Conservation (phyloP, 2,329 filamentous ascomycete genomes). For the Ascochyta rabiei region DNA sequence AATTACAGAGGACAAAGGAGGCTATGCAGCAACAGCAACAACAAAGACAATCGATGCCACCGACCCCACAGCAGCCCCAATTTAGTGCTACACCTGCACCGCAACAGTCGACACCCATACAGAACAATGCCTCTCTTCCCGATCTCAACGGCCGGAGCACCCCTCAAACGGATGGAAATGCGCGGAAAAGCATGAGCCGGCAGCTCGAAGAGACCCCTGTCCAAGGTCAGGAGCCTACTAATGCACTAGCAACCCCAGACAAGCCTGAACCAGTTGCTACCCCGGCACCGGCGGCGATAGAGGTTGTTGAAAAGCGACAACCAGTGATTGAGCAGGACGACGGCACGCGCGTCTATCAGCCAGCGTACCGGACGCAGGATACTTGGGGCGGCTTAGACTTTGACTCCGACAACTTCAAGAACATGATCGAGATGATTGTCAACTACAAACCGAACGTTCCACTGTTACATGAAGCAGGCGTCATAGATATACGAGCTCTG, state of each 20-base stretch:
- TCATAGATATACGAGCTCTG: slow-evolving; percentile 88
- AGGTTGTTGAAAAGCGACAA: slow-evolving; percentile 29
- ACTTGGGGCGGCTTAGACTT: slow-evolving; percentile 47
- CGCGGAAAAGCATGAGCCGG: slow-evolving; percentile 47
- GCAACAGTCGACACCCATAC: slow-evolving; percentile 51
- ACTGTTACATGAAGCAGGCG: slow-evolving; percentile 75
- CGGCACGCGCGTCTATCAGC: slow-evolving; percentile 38
- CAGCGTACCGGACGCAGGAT: slow-evolving; percentile 34
- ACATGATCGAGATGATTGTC: slow-evolving; percentile 72
- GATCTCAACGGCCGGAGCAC: slow-evolving; percentile 54
- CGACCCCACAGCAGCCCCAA: slow-evolving; percentile 48
- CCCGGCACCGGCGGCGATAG: slow-evolving; percentile 25
- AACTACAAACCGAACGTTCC: slow-evolving; percentile 77
- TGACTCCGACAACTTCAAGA: slow-evolving; percentile 66
- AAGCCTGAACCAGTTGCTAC: slow-evolving; percentile 32
- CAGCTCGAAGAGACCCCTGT: slow-evolving; percentile 47
- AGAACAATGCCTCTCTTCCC: slow-evolving; percentile 56
- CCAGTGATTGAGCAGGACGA: slow-evolving; percentile 38
- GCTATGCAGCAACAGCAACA: slow-evolving; percentile 41
- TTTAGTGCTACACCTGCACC: slow-evolving; percentile 40
- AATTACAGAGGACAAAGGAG: slow-evolving; percentile 50
- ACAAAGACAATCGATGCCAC: slow-evolving; percentile 37
- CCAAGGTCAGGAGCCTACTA: slow-evolving; percentile 33
- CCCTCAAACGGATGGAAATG: slow-evolving; percentile 48
- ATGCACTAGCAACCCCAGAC: slow-evolving; percentile 37